A percentile compares a stretch with the other conserved stretches of the same genome.
phyloP scores from a whole-genome alignment of 192 early-diverging fungal species.

The Entomortierella beljakovae region DNA sequence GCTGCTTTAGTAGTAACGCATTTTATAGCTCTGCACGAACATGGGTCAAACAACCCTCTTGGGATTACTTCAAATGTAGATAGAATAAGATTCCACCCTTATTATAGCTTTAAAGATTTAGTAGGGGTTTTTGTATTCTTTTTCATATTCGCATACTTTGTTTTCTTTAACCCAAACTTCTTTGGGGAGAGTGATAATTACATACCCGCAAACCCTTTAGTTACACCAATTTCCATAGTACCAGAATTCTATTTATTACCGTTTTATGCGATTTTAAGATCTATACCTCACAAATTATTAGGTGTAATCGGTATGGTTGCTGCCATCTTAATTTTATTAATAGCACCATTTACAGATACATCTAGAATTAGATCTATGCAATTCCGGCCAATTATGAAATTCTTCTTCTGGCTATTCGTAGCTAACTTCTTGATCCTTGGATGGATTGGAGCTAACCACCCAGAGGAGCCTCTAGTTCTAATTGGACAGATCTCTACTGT shows the following conservation, averaged over 20 bases:
- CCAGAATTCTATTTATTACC: constrained; percentile 49
- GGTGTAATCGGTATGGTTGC: constrained; percentile 63
- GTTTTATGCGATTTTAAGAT: constrained; percentile 52
- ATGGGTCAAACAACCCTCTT: constrained; percentile 71
- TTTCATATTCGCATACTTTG: constrained; percentile 70
- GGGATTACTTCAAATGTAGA: constrained; percentile 74
- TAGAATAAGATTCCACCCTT: constrained; percentile 62
- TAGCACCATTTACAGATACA: constrained; percentile 63
- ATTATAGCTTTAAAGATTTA: constrained; percentile 78
- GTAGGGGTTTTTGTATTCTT: constrained; percentile 73
- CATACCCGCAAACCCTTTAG: constrained; percentile 69
- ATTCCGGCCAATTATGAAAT: constrained; percentile 72
- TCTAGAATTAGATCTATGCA: constrained; percentile 68
- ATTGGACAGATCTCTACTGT: constrained; percentile 63
- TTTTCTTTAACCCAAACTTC: constrained; percentile 73
- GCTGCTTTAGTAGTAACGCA: constrained; percentile 29
- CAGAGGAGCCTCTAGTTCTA: constrained; percentile 68
- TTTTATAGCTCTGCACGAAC: constrained; percentile 48
- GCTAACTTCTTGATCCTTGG: constrained; percentile 72
- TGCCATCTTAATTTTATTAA: constrained; percentile 71
- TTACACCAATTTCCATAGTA: constrained; percentile 62
- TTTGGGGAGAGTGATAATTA: constrained; percentile 73
- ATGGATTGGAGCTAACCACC: constrained; percentile 71
- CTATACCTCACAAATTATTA: constrained; percentile 60
- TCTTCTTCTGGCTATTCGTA: constrained; percentile 75